Conservation (phyloP, 176 grass and related monocot species). For the Oropetium thomaeum region DNA sequence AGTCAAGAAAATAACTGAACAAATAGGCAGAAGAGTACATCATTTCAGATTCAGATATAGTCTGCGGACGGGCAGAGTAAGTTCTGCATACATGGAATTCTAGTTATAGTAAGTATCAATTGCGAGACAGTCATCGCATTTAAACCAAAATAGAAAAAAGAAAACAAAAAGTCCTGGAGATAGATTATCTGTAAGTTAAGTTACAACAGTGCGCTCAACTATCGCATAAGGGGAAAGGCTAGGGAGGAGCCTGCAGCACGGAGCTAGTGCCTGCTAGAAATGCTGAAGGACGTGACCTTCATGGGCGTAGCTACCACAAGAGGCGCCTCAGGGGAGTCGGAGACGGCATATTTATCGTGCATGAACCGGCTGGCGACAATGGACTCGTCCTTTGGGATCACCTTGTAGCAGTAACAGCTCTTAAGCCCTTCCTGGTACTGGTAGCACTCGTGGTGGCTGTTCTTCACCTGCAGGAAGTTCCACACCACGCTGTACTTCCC, state of each 20-base stretch:
- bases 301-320: constrained; percentile 83
- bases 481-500: constrained; percentile 92
- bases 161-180: neutral
- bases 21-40: neutral
- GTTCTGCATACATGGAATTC: neutral
- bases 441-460: constrained; percentile 85
- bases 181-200: too few species aligned
- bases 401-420: constrained; percentile 92
- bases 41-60: too few species aligned
- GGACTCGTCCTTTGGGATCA: constrained; percentile 81
- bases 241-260: neutral
- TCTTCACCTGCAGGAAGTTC: constrained; percentile 93
- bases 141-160: neutral
- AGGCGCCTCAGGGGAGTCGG: constrained; percentile 70
- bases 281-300: constrained; percentile 87
- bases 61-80: neutral
- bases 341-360: constrained; percentile 77
- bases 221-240: too few species aligned
- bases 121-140: neutral
- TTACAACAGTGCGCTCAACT: neutral
- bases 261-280: constrained; percentile 58
- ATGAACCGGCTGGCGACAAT: constrained; percentile 83
- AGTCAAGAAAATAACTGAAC: neutral
- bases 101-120: neutral
- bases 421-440: constrained; percentile 78